Evolutionary conservation across 352 stramenopile genomes (phyloP), one percentile per base, ranked within the genome.

Genomic region (Globisporangium orthogonon): DNA sequence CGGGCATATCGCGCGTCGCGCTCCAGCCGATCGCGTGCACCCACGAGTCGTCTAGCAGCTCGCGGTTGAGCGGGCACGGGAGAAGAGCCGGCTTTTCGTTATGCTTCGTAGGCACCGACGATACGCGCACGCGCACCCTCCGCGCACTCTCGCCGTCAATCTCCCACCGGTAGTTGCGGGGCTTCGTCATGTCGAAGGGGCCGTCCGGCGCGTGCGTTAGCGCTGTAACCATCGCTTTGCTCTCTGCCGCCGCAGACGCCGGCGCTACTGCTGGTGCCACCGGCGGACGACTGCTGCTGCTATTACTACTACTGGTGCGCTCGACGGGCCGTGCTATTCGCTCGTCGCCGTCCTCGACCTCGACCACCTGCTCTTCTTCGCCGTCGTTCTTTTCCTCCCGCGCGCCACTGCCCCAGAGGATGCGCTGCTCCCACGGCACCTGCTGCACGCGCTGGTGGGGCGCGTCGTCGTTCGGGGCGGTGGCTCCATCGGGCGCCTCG

Each of bases 151-250:
- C 46, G 43, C 73, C 69, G 11, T 70, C 56, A 14, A 90, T 62
- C 57, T 91, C 81, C 81, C 79, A 94, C 0, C 84, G 78, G 54
- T 94, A 91, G 37, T 86, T 72, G 1, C 84, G 70, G 11, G 84
- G 78, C 51, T 83, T 88, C 0, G 66, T 85, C 69, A 91, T 88
- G 62, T 94, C 79, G 62, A 94, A 94, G 11, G 10, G 0, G 57
- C 49, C 14, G 2, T 45, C 15, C n/a, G 50, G 46, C 13, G 31
- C 49, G 13, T 0, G 33, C 33, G 50, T 23, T 23, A 33, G n/a
- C 11, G 45, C 14, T 6, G 23, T 23, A 23, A 23, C 23, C 23
- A 23, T 23, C 23, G 23, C 23, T 23, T 23, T 23, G 23, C 23
- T 23, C 23, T 23, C 23, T 23, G 6, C 45, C 30, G n/a, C 45